Evolutionary conservation across 345 rosid species (phyloP), one percentile per base, ranked within the genome.

Genomic region (Arabis hirsuta): DNA sequence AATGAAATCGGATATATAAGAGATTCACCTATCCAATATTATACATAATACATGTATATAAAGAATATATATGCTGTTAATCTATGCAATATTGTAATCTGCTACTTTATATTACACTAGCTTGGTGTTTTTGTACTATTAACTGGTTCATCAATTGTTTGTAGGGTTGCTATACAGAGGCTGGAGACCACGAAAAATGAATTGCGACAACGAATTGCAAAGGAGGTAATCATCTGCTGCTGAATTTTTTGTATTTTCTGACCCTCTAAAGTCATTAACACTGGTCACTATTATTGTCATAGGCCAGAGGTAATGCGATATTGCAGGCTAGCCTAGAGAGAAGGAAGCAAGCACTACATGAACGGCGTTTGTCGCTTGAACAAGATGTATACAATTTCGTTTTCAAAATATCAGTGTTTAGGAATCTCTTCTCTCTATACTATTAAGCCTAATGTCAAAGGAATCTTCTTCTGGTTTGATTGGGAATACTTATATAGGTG

Each of bases 321-420:
- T 83, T 95, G 57, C 99, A 95, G 74, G 96, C 96, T 70, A 91
- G 97, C 84, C 80, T 95, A 76, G 97, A 95, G 84, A 84, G 96
- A 82, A 91, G 97, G 84, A 95, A 95, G 81, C 99, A 95, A 84
- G 99, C 99, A 50, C 80, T 95, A 82, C 97, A 95, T 72, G 99
- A 95, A 78, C 88, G 96, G 61, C 97, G 99, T 66, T 76, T 95
- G 83, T 97, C 96, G 46, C 99, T 95, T 75, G 97, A 91, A 76
- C 99, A 91, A 90, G 97, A 95, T 87, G 97, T 95, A 90, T 53
- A 52, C 0, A 16, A 13, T 65, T 58, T 81, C 67, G 73, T 69
- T 80, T 52, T 45, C 38, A 32, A 55, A 20, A 53, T 57, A n/a
- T 75, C 14, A 14, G 10, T 43, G 48, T 61, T 26, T 16, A 42